Evolutionary conservation across 2,329 filamentous ascomycete genomes (phyloP), one percentile per base, ranked within the genome.

Genomic region (Fusarium sp.): DNA sequence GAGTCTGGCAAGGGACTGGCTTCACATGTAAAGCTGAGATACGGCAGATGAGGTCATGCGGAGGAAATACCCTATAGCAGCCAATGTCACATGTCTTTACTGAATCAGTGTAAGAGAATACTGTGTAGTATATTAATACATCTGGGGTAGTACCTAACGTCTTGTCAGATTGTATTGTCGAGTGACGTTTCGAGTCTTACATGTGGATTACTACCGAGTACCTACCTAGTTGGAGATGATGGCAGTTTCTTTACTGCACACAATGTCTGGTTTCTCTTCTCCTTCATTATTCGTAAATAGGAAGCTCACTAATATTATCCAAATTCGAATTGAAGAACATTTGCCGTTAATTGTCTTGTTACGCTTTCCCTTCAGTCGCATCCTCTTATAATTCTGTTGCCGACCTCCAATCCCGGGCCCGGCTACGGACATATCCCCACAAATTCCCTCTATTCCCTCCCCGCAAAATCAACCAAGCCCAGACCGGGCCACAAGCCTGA

Each of bases 1-100:
- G 42, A 13, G 54, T 72, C 63, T 59, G 75, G 75, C 45, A 54
- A 35, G 58, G 50, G 69, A 32, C 54, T 38, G 55, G 58, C 69
- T 81, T 81, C 79, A 80, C 79, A 80, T 80, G 79, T 77, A 72
- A 78, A 55, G 42, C 42, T 56, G 50, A 47, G 57, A 20, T 30
- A 73, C 47, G 48, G 48, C 50, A 72, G 66, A 79, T 78, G 75
- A 77, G 73, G 77, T 79, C 78, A 80, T 78, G 78, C 63, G 77
- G 61, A 69, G 63, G 58, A 63, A 57, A 14, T 51, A 50, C 41
- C 41, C 41, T 59, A 58, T 30, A 51, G 32, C 55, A 59, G 47
- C 44, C 56, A 38, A 69, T 75, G 39, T 75, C 73, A 75, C 73
- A 75, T 75, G 73, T 38, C 39, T 65, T 36, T 41, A 20, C 30